These are phyloP conservation scores for Hyaloscypha variabilis DNA, from an alignment of 495 filamentous ascomycete species.

Conservation along the genomic window DNA sequence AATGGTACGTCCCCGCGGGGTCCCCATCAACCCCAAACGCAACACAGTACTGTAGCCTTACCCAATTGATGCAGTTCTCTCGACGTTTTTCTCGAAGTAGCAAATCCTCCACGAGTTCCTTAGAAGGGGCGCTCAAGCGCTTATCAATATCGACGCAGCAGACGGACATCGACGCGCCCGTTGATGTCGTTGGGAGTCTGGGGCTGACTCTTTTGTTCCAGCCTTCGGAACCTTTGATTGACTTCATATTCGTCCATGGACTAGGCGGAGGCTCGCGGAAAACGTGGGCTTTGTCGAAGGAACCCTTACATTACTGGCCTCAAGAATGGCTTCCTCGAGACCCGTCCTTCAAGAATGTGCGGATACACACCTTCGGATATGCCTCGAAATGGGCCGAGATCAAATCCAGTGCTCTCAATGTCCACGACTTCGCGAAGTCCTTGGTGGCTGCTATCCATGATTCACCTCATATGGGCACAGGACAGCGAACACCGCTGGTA, in stretches of 20 bases:
- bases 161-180: too few species aligned
- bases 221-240: conserved; percentile 33
- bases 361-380: conserved; percentile 30
- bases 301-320: conserved; percentile 28
- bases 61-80: too few species aligned
- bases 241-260: conserved; percentile 40
- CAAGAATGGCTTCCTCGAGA: conserved; percentile 27
- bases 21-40: too few species aligned
- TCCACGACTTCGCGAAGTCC: conserved; percentile 45
- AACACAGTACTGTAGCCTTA: too few species aligned
- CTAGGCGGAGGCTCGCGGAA: conserved; percentile 28
- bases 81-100: too few species aligned
- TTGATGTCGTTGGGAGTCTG: too few species aligned
- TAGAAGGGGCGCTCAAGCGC: too few species aligned
- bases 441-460: conserved; percentile 34
- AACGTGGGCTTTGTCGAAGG: conserved; percentile 27
- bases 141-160: too few species aligned
- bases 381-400: conserved; percentile 24
- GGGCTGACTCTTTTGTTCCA: conserved; percentile 37
- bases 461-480: neutral
- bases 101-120: too few species aligned
- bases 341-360: conserved; percentile 16
- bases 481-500: conserved; percentile 38
- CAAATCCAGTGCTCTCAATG: conserved; percentile 38
- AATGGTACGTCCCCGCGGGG: too few species aligned